Conservation (phyloP, 345 rosid genomes). For the Eutrema yunnanense region DNA sequence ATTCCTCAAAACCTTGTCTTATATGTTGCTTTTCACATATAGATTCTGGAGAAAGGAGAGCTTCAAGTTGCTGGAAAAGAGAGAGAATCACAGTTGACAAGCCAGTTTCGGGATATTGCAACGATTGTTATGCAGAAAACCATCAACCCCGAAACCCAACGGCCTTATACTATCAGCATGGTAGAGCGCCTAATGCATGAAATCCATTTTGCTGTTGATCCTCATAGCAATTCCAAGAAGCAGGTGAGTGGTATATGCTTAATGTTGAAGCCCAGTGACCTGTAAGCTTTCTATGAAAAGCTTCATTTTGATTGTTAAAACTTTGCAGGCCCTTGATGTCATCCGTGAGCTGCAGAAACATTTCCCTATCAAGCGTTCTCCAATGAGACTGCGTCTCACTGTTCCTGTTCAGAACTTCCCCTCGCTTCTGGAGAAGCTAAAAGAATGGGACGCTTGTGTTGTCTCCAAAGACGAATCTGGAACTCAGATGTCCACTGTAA, state of each 20-base stretch:
- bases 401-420: constrained; percentile 40
- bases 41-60: constrained; percentile 97
- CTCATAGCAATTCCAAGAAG: constrained; percentile 82
- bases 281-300: not conserved
- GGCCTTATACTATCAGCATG: constrained; percentile 95
- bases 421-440: constrained; percentile 54
- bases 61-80: constrained; percentile 99
- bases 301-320: not conserved
- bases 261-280: not conserved
- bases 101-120: constrained; percentile 94
- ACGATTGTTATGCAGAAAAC: constrained; percentile 97
- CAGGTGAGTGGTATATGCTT: constrained; percentile 43
- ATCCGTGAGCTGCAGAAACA: constrained; percentile 93
- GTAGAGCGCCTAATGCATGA: constrained; percentile 93
- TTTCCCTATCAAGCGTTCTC: constrained; percentile 87
- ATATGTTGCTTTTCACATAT: not conserved
- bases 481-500: constrained; percentile 64
- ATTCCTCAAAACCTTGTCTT: not conserved
- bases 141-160: constrained; percentile 81
- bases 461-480: constrained; percentile 75
- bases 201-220: constrained; percentile 89
- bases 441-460: constrained; percentile 54
- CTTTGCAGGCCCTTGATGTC: constrained; percentile 75
- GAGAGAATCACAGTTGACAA: constrained; percentile 82
- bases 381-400: constrained; percentile 75